Base-by-base conservation (phyloP, 768 basidiomycete genomes). In the Leccinum subgranulosum region DNA sequence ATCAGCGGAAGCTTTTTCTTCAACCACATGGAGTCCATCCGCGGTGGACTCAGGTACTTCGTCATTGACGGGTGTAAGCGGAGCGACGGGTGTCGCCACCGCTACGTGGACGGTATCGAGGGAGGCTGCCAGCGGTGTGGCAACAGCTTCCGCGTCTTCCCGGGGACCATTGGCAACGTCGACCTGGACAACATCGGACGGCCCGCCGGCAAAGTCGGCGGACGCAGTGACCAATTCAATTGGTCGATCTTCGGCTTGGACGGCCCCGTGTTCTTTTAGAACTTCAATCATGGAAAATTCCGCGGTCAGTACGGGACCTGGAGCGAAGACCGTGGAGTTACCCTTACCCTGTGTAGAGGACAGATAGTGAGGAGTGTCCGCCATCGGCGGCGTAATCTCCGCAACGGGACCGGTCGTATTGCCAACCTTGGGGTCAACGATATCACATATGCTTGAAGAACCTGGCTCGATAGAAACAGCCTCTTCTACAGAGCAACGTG, bases 1-100 rank as follows among this genome's bases (percentile, higher is more conserved):
- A 46, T 58, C 53, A 50, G 47, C 48, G 56, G 56, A 54, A 19
- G 45, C 34, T 33, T 51, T 51, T 49, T 60, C 55, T 47, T 55
- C 27, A 19, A 28, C 48, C 19, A 25, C 56, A 50, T 14, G 50
- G 28, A 49, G 43, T 39, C 56, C 60, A 53, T 58, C 41, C 27
- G 50, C 31, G 45, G 41, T 19, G 25, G 17, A 25, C 29, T 53
- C 43, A 27, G 52, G n/a, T 6, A 41, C 27, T 51, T 51, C 23
- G 4, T 54, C 49, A 28, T 39, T 21, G 43, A 49, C 55, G 28
- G 27, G 50, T 23, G 49, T 41, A 53, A 51, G 45, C 25, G 41
- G 56, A 34, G 15, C 17, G 10, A 46, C 43, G 21, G 57, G 43
- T 49, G 55, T 49, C n/a, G 28, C 41, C 39, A 23, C 54, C n/a